Base-by-base conservation (phyloP, 257 asterid species). In the Salvia rosmarinus region DNA sequence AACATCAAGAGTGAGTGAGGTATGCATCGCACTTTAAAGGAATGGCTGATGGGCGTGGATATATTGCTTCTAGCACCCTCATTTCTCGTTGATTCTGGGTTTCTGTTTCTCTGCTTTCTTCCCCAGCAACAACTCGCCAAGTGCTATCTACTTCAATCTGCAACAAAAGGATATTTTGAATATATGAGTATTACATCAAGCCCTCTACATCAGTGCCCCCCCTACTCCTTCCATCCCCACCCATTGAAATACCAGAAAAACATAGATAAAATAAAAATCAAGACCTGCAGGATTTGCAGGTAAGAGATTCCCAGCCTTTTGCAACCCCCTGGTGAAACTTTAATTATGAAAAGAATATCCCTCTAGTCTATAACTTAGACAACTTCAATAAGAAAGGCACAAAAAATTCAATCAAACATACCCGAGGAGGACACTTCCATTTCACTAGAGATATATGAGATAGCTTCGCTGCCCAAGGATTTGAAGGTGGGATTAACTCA, bases 21-120 rank as follows among this genome's bases (percentile, higher is more conserved):
- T 1, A 32, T 5, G 17, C 46, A 60, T 58, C 81, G 40, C 67
- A 95, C 99, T 95, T 82, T 39, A 82, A 84, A 75, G 99, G 99
- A 80, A 95, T 91, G 65, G 97, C 85, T 9, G 99, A 88, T 6
- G 83, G 90, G 19, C 97, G 96, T 3, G 99, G 99, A 82, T 95
- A 95, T 34, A 91, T 85, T 16, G 99, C 99, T 87, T 95, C 98
- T 0, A 95, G 84, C 66, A 95, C 89, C 82, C 87, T 85, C 86
- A 85, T 78, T 75, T 83, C 95, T 37, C 99, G 89, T 64, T 82
- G 81, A 59, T 81, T 84, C 72, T 91, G 90, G 35, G 63, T 66
- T 68, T 87, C 94, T 32, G 61, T 62, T 70, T 95, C 98, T 64
- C 57, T 52, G 86, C 98, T 91, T 80, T 91, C 99, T 35, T 95